Conservation (phyloP, 176 grass and related monocot genomes). For the Echinochloa phyllopogon region DNA sequence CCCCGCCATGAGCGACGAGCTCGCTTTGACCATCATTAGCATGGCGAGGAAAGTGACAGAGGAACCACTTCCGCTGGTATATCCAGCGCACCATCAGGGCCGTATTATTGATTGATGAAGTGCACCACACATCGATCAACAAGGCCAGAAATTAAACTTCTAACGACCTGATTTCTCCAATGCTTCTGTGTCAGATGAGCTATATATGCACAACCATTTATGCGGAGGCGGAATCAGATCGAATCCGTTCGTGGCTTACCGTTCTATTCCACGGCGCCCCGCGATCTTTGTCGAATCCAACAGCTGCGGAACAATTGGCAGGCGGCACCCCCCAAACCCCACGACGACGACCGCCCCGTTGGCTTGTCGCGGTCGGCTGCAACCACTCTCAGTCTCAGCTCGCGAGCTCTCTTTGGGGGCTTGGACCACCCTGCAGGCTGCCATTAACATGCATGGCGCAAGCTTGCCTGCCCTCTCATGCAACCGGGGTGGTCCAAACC, state of each 20-base stretch:
- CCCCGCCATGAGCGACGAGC: background rate
- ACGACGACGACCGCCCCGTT: slow-evolving; percentile 17
- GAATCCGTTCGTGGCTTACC: background rate
- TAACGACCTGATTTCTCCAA: background rate
- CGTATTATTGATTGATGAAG: background rate
- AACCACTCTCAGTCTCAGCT: background rate
- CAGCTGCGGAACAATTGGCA: background rate
- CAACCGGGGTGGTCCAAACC: slow-evolving; percentile 35
- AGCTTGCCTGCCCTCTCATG: slow-evolving; percentile 50
- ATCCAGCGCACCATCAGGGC: too few species aligned
- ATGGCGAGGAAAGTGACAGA: background rate
- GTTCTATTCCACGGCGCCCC: background rate
- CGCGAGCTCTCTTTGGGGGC: background rate
- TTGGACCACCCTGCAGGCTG: slow-evolving; percentile 35
- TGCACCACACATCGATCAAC: background rate
- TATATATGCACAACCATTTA: background rate
- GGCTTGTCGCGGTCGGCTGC: slow-evolving; percentile 29
- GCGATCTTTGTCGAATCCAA: slow-evolving; percentile 22
- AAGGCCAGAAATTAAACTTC: background rate
- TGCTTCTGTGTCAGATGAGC: background rate
- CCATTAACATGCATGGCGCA: slow-evolving; percentile 22
- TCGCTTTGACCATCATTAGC: slow-evolving; percentile 31
- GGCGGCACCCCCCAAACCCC: background rate
- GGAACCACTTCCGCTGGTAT: background rate
- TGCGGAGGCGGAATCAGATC: too few species aligned